These are phyloP conservation scores for Phytophthora fragariaefolia DNA, from an alignment of 352 stramenopile genomes.

Conservation along the genomic window DNA sequence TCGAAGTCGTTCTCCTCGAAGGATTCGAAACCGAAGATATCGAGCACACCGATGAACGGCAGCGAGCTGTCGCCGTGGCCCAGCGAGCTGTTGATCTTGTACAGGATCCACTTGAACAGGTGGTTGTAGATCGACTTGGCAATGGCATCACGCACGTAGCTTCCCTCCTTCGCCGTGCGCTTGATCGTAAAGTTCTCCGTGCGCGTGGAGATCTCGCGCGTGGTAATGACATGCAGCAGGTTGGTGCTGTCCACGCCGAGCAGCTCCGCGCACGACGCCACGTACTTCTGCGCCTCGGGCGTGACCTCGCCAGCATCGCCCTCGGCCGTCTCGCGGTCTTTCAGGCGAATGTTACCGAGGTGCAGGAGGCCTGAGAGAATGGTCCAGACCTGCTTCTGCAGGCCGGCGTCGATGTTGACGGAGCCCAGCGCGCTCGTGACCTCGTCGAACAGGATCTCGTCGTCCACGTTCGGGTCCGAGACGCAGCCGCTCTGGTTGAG, in stretches of 20 bases:
- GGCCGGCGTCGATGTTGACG: slow-evolving; percentile 67
- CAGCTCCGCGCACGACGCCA: slow-evolving; percentile 62
- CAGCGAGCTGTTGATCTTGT: slow-evolving; percentile 84
- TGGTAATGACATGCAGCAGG: slow-evolving; percentile 80
- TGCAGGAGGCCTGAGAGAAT: slow-evolving; percentile 81
- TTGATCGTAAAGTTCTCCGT: slow-evolving; percentile 86
- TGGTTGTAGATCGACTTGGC: slow-evolving; percentile 94
- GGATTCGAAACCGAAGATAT: slow-evolving; percentile 98
- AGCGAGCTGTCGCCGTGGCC: slow-evolving; percentile 75
- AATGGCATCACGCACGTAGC: slow-evolving; percentile 91
- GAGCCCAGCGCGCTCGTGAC: slow-evolving; percentile 78
- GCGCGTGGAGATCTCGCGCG: slow-evolving; percentile 79
- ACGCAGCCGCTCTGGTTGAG: slow-evolving; percentile 89
- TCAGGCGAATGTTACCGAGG: slow-evolving; percentile 80
- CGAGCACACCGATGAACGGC: slow-evolving; percentile 94
- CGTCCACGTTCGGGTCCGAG: slow-evolving; percentile 85
- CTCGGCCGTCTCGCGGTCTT: slow-evolving; percentile 82
- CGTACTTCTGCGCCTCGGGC: slow-evolving; percentile 54
- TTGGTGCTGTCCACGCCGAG: slow-evolving; percentile 76
- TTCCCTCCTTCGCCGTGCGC: slow-evolving; percentile 78
- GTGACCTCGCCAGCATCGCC: slow-evolving; percentile 79
- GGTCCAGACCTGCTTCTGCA: slow-evolving; percentile 85
- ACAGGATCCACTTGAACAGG: slow-evolving; percentile 87
- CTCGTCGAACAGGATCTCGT: slow-evolving; percentile 89
- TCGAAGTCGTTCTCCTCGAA: slow-evolving; percentile 95